Conservation (phyloP, 768 basidiomycete genomes). For the Tricholoma hemisulphureum region DNA sequence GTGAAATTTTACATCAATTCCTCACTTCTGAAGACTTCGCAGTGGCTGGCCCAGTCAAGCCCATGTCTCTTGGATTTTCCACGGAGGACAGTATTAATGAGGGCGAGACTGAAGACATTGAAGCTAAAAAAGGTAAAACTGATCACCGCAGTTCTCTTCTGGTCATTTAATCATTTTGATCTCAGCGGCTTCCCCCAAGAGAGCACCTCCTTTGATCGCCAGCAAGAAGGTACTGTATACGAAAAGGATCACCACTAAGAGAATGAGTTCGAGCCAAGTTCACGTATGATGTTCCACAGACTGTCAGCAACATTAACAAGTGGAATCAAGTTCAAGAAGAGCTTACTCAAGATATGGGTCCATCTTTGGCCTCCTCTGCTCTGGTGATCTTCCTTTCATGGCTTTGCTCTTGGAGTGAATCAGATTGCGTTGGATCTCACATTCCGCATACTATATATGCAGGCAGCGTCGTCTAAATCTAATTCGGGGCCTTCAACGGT, state of each 20-base stretch:
- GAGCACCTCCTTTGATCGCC: constrained; percentile 77
- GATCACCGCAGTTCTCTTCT: not conserved
- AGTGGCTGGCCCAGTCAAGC: constrained; percentile 28
- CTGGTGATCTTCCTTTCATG: constrained; percentile 35
- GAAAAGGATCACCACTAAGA: constrained; percentile 2
- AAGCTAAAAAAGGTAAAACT: constrained; percentile 52
- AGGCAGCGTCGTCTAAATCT: constrained; percentile 23
- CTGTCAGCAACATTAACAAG: constrained; percentile 87
- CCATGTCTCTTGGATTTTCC: constrained; percentile 62
- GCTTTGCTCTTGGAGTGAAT: constrained; percentile 20
- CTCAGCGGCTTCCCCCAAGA: constrained; percentile 50
- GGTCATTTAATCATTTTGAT: not conserved
- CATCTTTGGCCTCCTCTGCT: constrained; percentile 22
- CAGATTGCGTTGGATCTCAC: constrained; percentile 25
- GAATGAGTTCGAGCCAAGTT: not conserved
- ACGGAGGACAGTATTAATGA: constrained; percentile 54
- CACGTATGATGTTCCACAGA: constrained; percentile 43
- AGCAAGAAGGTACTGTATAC: constrained; percentile 70
- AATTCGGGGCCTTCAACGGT: constrained; percentile 15
- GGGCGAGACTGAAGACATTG: constrained; percentile 41
- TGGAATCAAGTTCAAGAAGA: constrained; percentile 98
- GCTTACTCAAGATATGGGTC: constrained; percentile 49
- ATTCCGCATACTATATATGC: constrained; percentile 23
- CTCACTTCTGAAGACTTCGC: constrained; percentile 3
- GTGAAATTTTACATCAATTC: not conserved